Base-by-base conservation (phyloP, 495 filamentous ascomycete genomes). In the Aspergillus campestris region DNA sequence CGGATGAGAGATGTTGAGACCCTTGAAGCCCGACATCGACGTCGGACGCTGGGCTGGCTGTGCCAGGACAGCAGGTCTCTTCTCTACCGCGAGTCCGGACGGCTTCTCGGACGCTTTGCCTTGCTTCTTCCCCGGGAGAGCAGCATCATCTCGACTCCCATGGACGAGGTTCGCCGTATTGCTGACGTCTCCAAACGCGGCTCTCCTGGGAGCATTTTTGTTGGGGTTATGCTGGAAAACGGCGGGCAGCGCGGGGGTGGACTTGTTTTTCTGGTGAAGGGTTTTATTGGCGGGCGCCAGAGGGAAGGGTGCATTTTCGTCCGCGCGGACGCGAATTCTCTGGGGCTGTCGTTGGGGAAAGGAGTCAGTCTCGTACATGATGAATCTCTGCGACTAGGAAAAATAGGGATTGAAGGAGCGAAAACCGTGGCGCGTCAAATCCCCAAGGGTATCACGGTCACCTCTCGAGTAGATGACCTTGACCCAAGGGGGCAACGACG, bases 211-310 rank as follows among this genome's bases (percentile, higher is more conserved):
- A 34, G 73, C 77, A 41, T 77, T 77, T 62, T 85, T 91, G 40
- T 83, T 61, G 28, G 74, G 74, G 40, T 72, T 77, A 13, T 70
- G 74, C 38, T 77, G 69, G 11, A 73, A 51, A 49, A 80, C 65
- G 18, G 70, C 66, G 37, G 74, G 78, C 37, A 89, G 65, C 36
- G 82, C 84, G 14, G 85, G 75, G 7, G 79, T 82, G 0, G 88
- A 92, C 64, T 90, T 94, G 69, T 88, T 83, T 24, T 82, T 83
- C 55, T 91, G 83, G 52, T 89, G 86, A 45, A 85, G 63, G 27
- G 75, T 62, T 59, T 82, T 87, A 50, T 73, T 73, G 38, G 69
- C 49, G 11, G 66, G 1, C 18, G 18, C 58, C n/a, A 67, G 45
- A 15, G 67, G 54, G 38, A 77, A 63, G 13, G 79, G 71, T 15